Base-by-base conservation (phyloP, 164 flowering plant genomes). In the Vitis labrusca region DNA sequence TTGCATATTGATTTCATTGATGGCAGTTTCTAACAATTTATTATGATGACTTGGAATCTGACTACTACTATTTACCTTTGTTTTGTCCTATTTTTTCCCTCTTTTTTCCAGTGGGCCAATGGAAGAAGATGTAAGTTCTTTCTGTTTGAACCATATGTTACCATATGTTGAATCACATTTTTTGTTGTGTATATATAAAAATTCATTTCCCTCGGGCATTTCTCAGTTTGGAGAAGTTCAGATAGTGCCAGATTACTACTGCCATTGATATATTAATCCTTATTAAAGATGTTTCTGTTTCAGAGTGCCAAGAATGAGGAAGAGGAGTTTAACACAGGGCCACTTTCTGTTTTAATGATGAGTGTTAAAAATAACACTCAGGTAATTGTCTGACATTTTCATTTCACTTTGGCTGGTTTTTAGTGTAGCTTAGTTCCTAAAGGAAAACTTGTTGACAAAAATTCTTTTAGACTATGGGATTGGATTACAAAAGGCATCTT, bases 341-440 rank as follows among this genome's bases (percentile, higher is more conserved):
- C 97, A 15, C 91, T 93, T 10, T 93, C 98, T 72, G 95, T 93
- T 19, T 74, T 93, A 71, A 91, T 93, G 98, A 87, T 91, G 93
- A 93, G 97, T 73, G 97, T 91, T 10, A 93, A 93, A 69, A 91
- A 89, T 71, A 93, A 91, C 79, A 91, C 97, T 13, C 98, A 93
- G 94, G 98, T 91, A 79, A 23, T 13, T 8, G 9, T 52, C 13
- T 66, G 16, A 29, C 10, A 1, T n/a, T 23, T 53, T 48, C 17
- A 11, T 17, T 9, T 30, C 23, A 23, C 16, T 54, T 44, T 53
- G 12, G 16, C n/a, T 55, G 59, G 59, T 55, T 6, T 55, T n/a
- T 23, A 23, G 27, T 23, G 1, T 23, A 23, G 27, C 27, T 23
- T 23, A 23, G 27, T 23, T 1, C 27, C 2, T 23, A 23, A 1